Evolutionary conservation across 2,329 filamentous ascomycete genomes (phyloP).

Genomic region (Orbilia oligospora): DNA sequence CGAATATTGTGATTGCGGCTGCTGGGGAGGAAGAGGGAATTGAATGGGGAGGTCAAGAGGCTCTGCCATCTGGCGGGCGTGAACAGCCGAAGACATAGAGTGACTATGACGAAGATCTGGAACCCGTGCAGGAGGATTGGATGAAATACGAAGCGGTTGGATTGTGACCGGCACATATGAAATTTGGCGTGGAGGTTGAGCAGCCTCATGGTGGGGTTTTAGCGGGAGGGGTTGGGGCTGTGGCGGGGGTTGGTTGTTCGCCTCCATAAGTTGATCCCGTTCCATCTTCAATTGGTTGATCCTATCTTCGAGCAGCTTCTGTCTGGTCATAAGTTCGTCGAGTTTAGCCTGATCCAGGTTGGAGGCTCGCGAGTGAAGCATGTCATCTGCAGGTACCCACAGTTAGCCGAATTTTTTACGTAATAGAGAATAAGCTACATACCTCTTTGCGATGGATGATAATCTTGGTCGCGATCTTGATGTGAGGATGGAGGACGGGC

Average conservation of each 20-base stretch:
- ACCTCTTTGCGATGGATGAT: constrained; percentile 58
- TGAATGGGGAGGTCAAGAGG: constrained; percentile 39
- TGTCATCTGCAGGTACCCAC: constrained; percentile 43
- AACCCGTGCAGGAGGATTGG: constrained; percentile 17
- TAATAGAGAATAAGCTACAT: constrained; percentile 42
- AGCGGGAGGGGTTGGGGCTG: constrained; percentile 30
- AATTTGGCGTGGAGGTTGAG: constrained; percentile 17
- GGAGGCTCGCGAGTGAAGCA: constrained; percentile 53
- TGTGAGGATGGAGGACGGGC: constrained; percentile 34
- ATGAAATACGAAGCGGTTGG: constrained; percentile 42
- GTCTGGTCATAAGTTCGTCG: constrained; percentile 56
- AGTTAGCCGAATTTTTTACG: constrained; percentile 44
- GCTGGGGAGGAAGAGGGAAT: constrained; percentile 49
- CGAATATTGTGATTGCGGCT: constrained; percentile 3
- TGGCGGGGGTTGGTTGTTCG: constrained; percentile 25
- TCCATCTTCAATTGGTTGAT: constrained; percentile 59
- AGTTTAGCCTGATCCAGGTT: constrained; percentile 55
- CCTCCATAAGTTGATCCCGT: constrained; percentile 54
- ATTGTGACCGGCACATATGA: constrained; percentile 8
- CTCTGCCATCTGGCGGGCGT: constrained; percentile 44
- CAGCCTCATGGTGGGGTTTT: constrained; percentile 41
- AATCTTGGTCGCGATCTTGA: constrained; percentile 39
- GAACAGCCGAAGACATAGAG: constrained; percentile 44
- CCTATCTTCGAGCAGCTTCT: constrained; percentile 53
- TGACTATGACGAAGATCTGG: constrained; percentile 33